These are phyloP conservation scores for Podaxis carcinomalis DNA, from an alignment of 768 basidiomycete species.

Conservation along the genomic window DNA sequence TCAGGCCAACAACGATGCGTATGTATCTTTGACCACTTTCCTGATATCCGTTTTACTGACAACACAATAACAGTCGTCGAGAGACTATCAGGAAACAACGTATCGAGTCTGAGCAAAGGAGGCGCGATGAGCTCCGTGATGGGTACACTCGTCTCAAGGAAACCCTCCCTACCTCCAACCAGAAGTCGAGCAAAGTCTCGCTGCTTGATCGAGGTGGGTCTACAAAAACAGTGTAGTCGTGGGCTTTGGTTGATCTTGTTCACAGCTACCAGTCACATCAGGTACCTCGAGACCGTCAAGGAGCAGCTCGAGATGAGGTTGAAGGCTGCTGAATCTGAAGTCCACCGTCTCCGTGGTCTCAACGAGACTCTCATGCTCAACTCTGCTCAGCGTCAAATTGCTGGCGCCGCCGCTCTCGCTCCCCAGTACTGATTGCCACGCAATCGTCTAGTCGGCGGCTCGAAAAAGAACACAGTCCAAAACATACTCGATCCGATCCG, in stretches of 20 bases:
- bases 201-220: conserved; percentile 77
- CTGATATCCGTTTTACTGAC: not conserved
- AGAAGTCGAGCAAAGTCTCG: conserved; percentile 91
- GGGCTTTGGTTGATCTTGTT: conserved; percentile 7
- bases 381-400: conserved; percentile 62
- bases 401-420: conserved; percentile 52
- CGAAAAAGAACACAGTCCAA: conserved; percentile 16
- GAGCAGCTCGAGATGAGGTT: conserved; percentile 71
- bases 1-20: conserved; percentile 49
- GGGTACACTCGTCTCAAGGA: conserved; percentile 90
- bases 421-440: conserved; percentile 41
- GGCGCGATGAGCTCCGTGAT: conserved; percentile 89
- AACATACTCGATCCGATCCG: conserved; percentile 24
- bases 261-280: conserved; percentile 79
- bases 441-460: conserved; percentile 27
- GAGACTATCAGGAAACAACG: conserved; percentile 90
- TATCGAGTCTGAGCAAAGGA: conserved; percentile 90
- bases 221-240: conserved; percentile 1
- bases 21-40: conserved; percentile 19
- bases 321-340: conserved; percentile 76
- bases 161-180: conserved; percentile 83
- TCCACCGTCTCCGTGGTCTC: conserved; percentile 75
- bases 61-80: conserved; percentile 49
- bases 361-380: conserved; percentile 89
- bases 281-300: conserved; percentile 79